Conservation (phyloP, 2,329 filamentous ascomycete species). For the Aspergillus vadensis region DNA sequence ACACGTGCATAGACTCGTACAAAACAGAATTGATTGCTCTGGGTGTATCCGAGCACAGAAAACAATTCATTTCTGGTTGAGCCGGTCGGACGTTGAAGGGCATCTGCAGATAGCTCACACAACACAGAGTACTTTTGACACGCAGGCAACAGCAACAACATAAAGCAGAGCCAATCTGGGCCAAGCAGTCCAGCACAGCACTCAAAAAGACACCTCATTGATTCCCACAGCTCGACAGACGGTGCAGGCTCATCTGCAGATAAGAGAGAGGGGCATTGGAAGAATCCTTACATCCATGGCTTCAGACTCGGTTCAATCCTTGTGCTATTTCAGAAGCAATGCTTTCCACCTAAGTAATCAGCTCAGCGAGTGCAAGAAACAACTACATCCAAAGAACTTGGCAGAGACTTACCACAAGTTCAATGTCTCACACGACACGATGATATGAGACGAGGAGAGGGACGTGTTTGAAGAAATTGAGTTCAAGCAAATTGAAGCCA, state of each 20-base stretch:
- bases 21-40: neutral
- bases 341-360: neutral
- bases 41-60: neutral
- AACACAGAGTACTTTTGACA: neutral
- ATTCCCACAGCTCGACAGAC: neutral
- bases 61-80: neutral
- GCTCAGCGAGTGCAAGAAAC: neutral
- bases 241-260: neutral
- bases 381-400: neutral
- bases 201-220: neutral
- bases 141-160: neutral
- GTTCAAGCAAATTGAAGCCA: neutral
- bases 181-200: neutral
- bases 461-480: neutral
- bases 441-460: neutral
- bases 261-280: neutral
- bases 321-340: neutral
- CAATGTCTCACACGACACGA: neutral
- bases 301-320: neutral
- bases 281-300: constrained; percentile 17
- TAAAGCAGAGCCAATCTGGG: neutral
- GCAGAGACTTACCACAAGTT: neutral
- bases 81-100: neutral
- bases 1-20: neutral
- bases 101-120: neutral